Evolutionary conservation across 345 rosid genomes (phyloP), one percentile per base, ranked within the genome.

Genomic region (Eutrema yunnanense): DNA sequence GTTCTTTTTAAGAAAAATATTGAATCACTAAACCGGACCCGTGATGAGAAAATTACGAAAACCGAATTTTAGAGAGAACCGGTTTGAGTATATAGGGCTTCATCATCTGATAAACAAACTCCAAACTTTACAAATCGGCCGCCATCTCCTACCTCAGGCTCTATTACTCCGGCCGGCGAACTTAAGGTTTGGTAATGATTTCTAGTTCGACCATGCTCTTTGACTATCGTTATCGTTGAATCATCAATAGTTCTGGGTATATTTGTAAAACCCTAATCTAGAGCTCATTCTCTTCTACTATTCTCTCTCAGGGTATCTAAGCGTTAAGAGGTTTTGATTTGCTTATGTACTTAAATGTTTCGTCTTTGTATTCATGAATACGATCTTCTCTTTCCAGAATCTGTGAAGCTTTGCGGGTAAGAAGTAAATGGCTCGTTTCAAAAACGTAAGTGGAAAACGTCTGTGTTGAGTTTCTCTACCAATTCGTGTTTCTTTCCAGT

Each of bases 371-470:
- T 49, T 73, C 19, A 72, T 0, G 56, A 56, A 56, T 56, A 19
- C 26, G 6, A 22, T 42, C 36, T 34, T 64, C 10, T 41, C 6
- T 50, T 59, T 59, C 11, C 71, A 69, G 79, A 75, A 61, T 4
- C 69, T 62, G 34, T 69, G 50, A 3, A 41, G 27, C 49, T 75
- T 51, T 59, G 69, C n/a, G 14, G 50, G 16, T 9, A 29, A 44
- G 9, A 61, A 22, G 5, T 34, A 53, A 67, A 84, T 85, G 88
- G 84, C 67, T 79, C 86, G 86, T 52, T 74, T 81, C 77, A 63
- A 53, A 37, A 83, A 75, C 69, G 88, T 81, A 78, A 81, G 85
- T 65, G 22, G 32, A 47, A 44, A 69, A 4, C 30, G 0, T 61
- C 1, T 30, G 52, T 63, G 65, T 34, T n/a, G 4, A 3, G 26